Percentiles rank a stretch among this genome's conserved stretches.
phyloP scores from a whole-genome alignment of 2,329 filamentous ascomycete genomes.

The Tolypocladium endophyticum region DNA sequence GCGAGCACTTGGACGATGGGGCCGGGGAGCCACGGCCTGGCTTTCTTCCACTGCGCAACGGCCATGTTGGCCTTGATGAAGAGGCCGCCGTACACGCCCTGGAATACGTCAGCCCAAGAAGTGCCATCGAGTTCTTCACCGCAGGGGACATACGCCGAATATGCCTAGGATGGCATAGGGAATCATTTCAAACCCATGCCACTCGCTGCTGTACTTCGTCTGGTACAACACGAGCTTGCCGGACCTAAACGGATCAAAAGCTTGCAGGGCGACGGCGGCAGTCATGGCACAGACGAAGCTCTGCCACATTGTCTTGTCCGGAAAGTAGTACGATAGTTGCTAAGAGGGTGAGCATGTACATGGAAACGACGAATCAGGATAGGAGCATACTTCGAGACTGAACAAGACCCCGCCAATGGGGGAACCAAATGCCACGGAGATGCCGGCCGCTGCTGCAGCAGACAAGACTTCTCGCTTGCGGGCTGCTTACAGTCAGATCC shows the following conservation, averaged over 20 bases:
- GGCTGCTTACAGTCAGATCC: conserved; percentile 35
- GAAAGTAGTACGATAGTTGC: conserved; percentile 95
- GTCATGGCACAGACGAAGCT: conserved; percentile 99
- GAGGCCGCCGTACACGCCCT: conserved; percentile 85
- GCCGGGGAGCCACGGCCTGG: conserved; percentile 51
- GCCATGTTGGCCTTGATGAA: conserved; percentile 94
- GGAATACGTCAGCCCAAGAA: conserved; percentile 4
- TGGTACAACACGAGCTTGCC: conserved; percentile 95
- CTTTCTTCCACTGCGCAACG: conserved; percentile 70
- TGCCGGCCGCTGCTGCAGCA: conserved; percentile 82
- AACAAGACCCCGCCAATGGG: conserved; percentile 93
- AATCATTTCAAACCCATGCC: conserved; percentile 89
- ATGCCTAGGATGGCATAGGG: conserved; percentile 83
- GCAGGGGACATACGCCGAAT: conserved; percentile 46
- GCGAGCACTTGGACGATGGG: conserved; percentile 71
- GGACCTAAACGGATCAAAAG: conserved; percentile 86
- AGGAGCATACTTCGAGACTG: conserved; percentile 62
- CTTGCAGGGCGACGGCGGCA: conserved; percentile 87
- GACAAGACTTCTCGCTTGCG: conserved; percentile 90
- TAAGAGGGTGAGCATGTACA: conserved; percentile 17
- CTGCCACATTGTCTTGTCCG: conserved; percentile 99
- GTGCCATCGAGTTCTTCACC: too few relatives aligned
- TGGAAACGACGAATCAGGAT: too few relatives aligned
- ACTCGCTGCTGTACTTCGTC: conserved; percentile 81
- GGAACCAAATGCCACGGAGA: conserved; percentile 88